Base-by-base conservation (phyloP, 805 yeast genomes). In the Teunomyces pallodes region DNA sequence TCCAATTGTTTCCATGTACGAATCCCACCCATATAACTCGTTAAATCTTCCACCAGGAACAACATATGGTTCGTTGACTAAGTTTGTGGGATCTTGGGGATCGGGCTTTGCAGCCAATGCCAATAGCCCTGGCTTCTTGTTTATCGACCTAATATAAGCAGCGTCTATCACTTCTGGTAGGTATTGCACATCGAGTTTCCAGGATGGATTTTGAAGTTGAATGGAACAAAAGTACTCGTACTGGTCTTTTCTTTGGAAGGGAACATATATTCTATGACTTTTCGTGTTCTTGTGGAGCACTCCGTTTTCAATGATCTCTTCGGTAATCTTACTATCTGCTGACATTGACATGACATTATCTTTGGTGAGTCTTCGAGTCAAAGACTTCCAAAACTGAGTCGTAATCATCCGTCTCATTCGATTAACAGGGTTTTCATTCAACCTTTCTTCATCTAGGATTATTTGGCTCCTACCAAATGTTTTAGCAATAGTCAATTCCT, bases 11-110 rank as follows among this genome's bases (percentile, higher is more conserved):
- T 86, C 90, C 86, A 94, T 87, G 62, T 94, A 92, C 2, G 97
- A 90, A 65, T 92, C 99, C 99, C 99, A 92, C 12, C 98, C 99
- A 61, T 94, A 92, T 49, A 90, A 78, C 69, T 92, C 99, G 69
- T 94, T 94, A 69, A 92, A 92, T 54, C 99, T 75, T 17, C 99
- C 98, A 13, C 99, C 99, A 1, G 99, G 99, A 20, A 92, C 98
- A 13, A 89, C 87, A 65, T 92, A 92, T 0, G 96, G 96, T 59
- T 79, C 83, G 16, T 90, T 89, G 35, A 78, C 72, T 42, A 86
- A 57, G 10, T 77, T 73, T 13, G 61, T 62, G 36, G 80, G 79
- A 48, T 82, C 80, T 3, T 69, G 59, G 6, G 86, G 82, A 54
- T 83, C 82, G 16, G 64, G 77, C 51, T 76, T 77, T 74, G 87